These are phyloP conservation scores for Leishmania aethiopica DNA, from an alignment of 208 protist species.

Conservation along the genomic window DNA sequence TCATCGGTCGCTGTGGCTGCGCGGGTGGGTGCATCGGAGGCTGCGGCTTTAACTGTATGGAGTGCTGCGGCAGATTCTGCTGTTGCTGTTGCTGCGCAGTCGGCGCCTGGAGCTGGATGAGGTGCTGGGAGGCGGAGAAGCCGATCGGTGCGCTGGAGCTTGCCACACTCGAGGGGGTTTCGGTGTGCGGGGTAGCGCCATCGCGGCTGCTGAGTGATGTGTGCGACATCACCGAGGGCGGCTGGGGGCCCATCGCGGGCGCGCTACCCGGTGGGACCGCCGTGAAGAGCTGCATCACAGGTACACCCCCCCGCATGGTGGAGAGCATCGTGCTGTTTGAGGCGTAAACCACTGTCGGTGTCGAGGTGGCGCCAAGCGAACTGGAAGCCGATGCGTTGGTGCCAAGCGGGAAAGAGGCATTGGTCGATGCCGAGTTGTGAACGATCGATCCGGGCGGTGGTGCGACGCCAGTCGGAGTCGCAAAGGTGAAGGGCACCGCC, in stretches of 20 bases:
- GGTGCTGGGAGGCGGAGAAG: slow-evolving; percentile 16
- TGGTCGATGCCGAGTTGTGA: slow-evolving; percentile 8
- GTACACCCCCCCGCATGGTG: slow-evolving; percentile 18
- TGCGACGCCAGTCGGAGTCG: slow-evolving; percentile 8
- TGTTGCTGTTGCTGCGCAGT: slow-evolving; percentile 10
- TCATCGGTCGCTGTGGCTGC: slow-evolving; percentile 15
- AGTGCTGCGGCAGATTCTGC: not conserved
- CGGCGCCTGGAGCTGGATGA: not conserved
- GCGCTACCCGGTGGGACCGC: not conserved
- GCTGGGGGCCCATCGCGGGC: slow-evolving; percentile 15
- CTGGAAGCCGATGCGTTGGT: slow-evolving; percentile 18
- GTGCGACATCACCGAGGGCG: slow-evolving; percentile 15
- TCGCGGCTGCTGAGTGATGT: slow-evolving; percentile 21
- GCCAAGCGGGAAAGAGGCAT: slow-evolving; percentile 8
- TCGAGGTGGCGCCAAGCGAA: slow-evolving; percentile 16
- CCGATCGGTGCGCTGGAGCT: slow-evolving; percentile 16
- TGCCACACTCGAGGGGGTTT: slow-evolving; percentile 16
- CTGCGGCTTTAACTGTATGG: not conserved
- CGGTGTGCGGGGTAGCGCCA: slow-evolving; percentile 13
- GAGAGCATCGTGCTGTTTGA: slow-evolving; percentile 15
- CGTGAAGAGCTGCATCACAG: slow-evolving; percentile 24
- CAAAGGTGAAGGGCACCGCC: slow-evolving; percentile 18
- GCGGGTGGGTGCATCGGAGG: slow-evolving; percentile 8
- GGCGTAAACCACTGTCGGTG: slow-evolving; percentile 21
- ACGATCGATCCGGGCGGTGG: not conserved